Base-by-base conservation (phyloP, 2,329 filamentous ascomycete species). In the Cercospora sp. region DNA sequence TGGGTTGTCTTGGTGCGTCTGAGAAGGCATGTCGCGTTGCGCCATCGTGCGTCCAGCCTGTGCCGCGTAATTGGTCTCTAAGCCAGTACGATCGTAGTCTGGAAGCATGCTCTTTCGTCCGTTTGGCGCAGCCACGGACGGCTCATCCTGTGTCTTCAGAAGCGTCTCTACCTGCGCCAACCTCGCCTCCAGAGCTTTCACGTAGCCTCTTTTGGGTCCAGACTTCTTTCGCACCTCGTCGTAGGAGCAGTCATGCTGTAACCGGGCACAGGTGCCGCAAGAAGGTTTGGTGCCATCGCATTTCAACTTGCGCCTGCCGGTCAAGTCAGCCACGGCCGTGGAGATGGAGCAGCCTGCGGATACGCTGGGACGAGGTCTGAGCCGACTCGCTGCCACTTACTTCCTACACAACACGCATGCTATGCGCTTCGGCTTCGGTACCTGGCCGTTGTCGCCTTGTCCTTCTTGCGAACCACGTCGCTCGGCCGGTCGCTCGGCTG, bases 141-240 rank as follows among this genome's bases (percentile, higher is more conserved):
- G 59, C 12, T 78, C 77, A 65, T 77, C 76, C 57, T 96, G 91
- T 5, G 88, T 92, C 82, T 94, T 96, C 69, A 97, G 83, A 66
- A 97, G 82, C 1, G 91, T 95, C 83, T 97, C 94, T 65, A 98
- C 94, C 85, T 97, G 94, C 69, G 74, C 74, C 77, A 99, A 82
- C 79, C 95, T 88, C 79, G 96, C 94, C 81, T 98, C 95, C 74
- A 98, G 82, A 68, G 93, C 90, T 84, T 97, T 97, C 70, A 97
- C 94, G 78, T 97, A 97, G 74, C 94, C 94, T 78, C 94, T 87
- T 83, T 97, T 97, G 2, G 94, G 94, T 2, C 94, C 94, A 79
- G 93, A 97, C 87, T 97, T 97, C 82, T 93, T 92, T 78, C 94
- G 88, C 74, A 94, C 90, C 82, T 97, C 93, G 77, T 97, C 93